Conservation (phyloP, 2,329 filamentous ascomycete genomes). For the Cadophora sp. region DNA sequence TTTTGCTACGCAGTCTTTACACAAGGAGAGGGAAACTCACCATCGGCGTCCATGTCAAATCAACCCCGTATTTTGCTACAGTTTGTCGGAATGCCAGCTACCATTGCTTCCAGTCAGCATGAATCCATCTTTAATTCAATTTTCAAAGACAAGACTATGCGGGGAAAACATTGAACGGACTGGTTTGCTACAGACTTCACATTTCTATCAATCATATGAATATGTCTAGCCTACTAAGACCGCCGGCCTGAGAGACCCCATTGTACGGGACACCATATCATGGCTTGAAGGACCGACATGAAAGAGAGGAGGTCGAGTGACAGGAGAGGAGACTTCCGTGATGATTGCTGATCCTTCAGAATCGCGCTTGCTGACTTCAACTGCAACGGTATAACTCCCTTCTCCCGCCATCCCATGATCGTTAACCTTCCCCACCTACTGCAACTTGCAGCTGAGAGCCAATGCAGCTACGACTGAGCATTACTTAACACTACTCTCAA, state of each 20-base stretch:
- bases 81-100: conserved; percentile 74
- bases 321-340: too few species aligned
- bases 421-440: neutral
- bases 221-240: too few species aligned
- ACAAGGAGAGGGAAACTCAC: conserved; percentile 38
- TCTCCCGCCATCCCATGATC: neutral
- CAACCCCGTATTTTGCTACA: conserved; percentile 67
- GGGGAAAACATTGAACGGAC: neutral
- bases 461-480: neutral
- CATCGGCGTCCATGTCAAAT: conserved; percentile 77
- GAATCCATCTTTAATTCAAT: neutral
- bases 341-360: neutral
- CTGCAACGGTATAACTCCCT: neutral
- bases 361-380: neutral
- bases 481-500: neutral
- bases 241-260: too few species aligned
- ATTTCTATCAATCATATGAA: too few species aligned
- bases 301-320: too few species aligned
- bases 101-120: neutral
- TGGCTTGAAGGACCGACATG: too few species aligned
- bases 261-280: too few species aligned
- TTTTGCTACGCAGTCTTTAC: neutral
- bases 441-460: neutral
- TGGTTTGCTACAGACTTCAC: neutral
- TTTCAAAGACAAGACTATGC: neutral